Base-by-base conservation (phyloP, 2,329 filamentous ascomycete species). In the Diaporthe batatas region DNA sequence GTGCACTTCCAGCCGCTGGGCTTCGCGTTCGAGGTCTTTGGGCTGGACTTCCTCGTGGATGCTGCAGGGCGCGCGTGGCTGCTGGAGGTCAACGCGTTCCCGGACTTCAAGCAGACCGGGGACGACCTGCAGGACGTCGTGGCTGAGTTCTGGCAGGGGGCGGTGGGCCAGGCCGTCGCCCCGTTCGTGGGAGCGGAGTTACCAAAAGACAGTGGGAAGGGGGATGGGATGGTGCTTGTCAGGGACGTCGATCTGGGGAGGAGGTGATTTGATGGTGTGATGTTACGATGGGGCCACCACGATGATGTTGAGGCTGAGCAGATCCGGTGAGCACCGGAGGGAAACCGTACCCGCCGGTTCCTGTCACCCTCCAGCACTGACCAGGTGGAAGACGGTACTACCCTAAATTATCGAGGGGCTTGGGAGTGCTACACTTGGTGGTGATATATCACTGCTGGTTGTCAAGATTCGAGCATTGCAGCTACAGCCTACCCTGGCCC, bases 61-160 rank as follows among this genome's bases (percentile, higher is more conserved):
- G 86, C 80, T 0, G 78, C 81, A 11, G 91, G 90, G 0, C 86
- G 79, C 4, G 89, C 91, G 4, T 98, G 91, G 91, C 81, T 99
- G 78, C 84, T 99, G 72, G 96, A 99, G 84, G 90, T 97, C 42
- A 99, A 99, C 84, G 94, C 96, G 0, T 99, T 97, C 83, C 96
- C 96, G 12, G 96, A 99, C 84, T 98, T 98, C 80, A 91, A 89
- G 79, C 96, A 98, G 89, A 98, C 95, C 21, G 96, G 96, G 0
- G 87, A 88, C 10, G 92, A 93, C 72, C 82, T 97, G 76, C 90
- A 88, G 79, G 89, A 84, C 44, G 82, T 98, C 53, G 92, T 99
- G 32, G 89, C 86, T 25, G 92, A 91, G 10, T 86, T 99, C 76
- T 96, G 97, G 87, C 87, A 90, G 77, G 93, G 90, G 14, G 92